Base-by-base conservation (phyloP, 2,329 filamentous ascomycete species). In the Aspergillus quadricinctus region DNA sequence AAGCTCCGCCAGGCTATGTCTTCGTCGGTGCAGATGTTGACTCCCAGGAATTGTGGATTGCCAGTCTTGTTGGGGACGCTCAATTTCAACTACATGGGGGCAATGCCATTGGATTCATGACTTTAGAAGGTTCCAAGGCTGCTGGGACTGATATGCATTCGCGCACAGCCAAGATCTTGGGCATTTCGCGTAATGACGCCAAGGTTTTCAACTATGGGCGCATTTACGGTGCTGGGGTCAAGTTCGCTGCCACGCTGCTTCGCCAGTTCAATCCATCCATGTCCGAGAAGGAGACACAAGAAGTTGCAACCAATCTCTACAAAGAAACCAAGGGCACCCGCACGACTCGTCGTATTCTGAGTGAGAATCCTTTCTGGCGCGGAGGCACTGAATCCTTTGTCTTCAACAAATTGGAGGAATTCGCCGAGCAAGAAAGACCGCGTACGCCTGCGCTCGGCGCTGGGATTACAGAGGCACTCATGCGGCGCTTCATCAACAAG, bases 121-220 rank as follows among this genome's bases (percentile, higher is more conserved):
- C 94, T 0, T 80, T 99, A 1, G 95, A 99, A 76, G 93, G 94
- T 14, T 94, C 91, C 50, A 97, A 99, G 75, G 87, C 91, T 5
- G 91, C 90, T 2, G 93, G 93, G 3, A 99, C 93, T 0, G 93
- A 99, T 72, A 77, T 97, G 55, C 93, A 99, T 74, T 97, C 92
- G 6, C 89, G 93, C 31, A 99, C 94, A 28, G 95, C 94, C 1
- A 82, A 83, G 5, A 99, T 99, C 56, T 75, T 99, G 2, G 93
- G 92, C 6, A 99, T 99, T 59, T 95, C 91, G 2, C 84, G 94
- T 59, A 97, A 97, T 67, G 87, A 97, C 67, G 94, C 94, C 57
- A 99, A 99, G 71, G 86, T 99, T 0, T 99, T 99, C 80, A 99
- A 99, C 72, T 99, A 99, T 66, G 95, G 95, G 7, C 90, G 95